Base-by-base conservation (phyloP, 2,329 filamentous ascomycete genomes). In the Scortechinia acanthostroma region DNA sequence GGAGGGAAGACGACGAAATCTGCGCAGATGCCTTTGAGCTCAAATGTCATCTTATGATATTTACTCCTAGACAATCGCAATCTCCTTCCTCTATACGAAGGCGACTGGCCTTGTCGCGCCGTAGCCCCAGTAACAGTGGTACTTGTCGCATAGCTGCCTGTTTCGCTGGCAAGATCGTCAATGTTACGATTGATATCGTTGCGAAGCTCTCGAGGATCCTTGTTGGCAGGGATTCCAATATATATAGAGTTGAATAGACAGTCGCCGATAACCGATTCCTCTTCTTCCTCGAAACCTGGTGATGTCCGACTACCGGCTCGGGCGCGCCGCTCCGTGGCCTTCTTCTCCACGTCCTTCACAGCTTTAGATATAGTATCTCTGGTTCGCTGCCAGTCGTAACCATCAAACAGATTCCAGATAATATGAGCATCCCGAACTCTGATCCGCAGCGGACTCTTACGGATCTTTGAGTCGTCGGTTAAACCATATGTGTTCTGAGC, bases 241-340 rank as follows among this genome's bases (percentile, higher is more conserved):
- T 96, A 98, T 45, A 98, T 95, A 0, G 93, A 98, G 60, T 98
- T 97, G 74, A 98, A 98, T 15, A 98, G 72, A 53, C 94, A 95
- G 59, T 98, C 94, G 4, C 89, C 90, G 62, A 97, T 94, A 4
- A 86, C 87, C 13, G 82, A 88, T 61, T 91, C 87, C 37, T 91
- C 86, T 43, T 95, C 87, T 19, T 85, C 76, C 20, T 91, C 82
- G 25, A 70, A 60, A 23, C 67, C 61, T 45, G 76, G 71, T 5
- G 74, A 68, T 45, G 75, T 70, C 48, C 77, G 68, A 45, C 79
- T 77, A 4, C 76, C 72, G 40, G 69, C 63, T 35, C 77, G 72
- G 20, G 77, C 69, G 47, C 81, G 78, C 46, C 85, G 81, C 58
- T 96, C 88, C 42, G 85, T 80, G 1, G 89, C 90, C 59, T 84